Evolutionary conservation across 176 grass and related monocot species (phyloP).

Genomic region (Ensete glaucum): DNA sequence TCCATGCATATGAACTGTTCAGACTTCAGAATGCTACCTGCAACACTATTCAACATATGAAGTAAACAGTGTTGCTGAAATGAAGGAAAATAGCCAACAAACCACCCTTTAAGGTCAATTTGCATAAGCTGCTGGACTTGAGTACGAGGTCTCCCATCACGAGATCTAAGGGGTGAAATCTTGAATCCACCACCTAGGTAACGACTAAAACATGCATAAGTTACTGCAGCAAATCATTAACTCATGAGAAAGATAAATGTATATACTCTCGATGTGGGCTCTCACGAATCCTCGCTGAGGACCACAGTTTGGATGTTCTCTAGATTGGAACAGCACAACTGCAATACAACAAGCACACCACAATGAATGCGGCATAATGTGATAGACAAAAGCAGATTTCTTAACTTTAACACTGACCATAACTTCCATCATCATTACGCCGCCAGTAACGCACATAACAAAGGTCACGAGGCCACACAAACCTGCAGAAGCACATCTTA

Average conservation of each 20-base stretch:
- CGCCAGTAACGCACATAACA: slow-evolving; percentile 96
- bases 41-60: slow-evolving; percentile 79
- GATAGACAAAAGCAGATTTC: neutral
- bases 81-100: slow-evolving; percentile 63
- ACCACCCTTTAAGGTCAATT: slow-evolving; percentile 87
- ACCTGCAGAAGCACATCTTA: slow-evolving; percentile 34
- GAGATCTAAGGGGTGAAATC: slow-evolving; percentile 66
- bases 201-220: slow-evolving; percentile 25
- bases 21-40: slow-evolving; percentile 32
- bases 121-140: slow-evolving; percentile 96
- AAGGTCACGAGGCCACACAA: slow-evolving; percentile 93
- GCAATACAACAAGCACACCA: slow-evolving; percentile 11
- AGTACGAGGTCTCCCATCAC: slow-evolving; percentile 65
- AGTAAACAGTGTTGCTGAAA: slow-evolving; percentile 84
- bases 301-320: slow-evolving; percentile 72
- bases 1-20: neutral
- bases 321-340: slow-evolving; percentile 90
- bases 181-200: slow-evolving; percentile 90
- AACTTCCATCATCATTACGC: slow-evolving; percentile 95
- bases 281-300: slow-evolving; percentile 65
- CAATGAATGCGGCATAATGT: neutral
- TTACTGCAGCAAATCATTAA: slow-evolving; percentile 2
- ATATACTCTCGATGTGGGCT: slow-evolving; percentile 87
- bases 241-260: slow-evolving; percentile 6
- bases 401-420: slow-evolving; percentile 40